These are phyloP conservation scores for Trametes maxima DNA, from an alignment of 768 basidiomycete genomes.

Conservation along the genomic window DNA sequence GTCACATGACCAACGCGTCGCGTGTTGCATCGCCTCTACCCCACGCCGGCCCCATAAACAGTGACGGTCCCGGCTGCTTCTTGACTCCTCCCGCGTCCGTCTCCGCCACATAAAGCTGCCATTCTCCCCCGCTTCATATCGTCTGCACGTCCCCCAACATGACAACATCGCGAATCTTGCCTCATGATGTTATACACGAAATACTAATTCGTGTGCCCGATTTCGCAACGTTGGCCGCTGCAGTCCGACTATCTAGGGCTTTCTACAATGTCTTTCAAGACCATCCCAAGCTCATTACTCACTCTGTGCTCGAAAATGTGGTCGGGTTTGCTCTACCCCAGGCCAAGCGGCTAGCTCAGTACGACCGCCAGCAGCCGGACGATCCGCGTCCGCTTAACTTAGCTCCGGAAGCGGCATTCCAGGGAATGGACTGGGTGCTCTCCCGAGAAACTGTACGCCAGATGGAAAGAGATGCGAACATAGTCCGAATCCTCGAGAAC, in stretches of 20 bases:
- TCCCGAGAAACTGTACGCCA: constrained; percentile 7
- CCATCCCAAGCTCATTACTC: constrained; percentile 27
- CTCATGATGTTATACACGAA: constrained; percentile 28
- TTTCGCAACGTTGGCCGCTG: constrained; percentile 26
- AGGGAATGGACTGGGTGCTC: constrained; percentile 22
- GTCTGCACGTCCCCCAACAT: neutral
- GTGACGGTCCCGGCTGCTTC: neutral
- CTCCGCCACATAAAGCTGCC: neutral
- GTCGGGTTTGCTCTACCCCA: constrained; percentile 28
- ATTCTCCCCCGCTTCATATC: neutral
- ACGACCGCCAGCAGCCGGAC: constrained; percentile 11
- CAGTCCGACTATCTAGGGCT: constrained; percentile 24
- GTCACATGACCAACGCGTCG: constrained; percentile 13
- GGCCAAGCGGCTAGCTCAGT: constrained; percentile 22
- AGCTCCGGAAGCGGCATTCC: constrained; percentile 13
- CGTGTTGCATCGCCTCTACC: neutral
- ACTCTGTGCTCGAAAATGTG: constrained; percentile 28
- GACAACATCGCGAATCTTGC: neutral
- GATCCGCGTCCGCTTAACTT: neutral
- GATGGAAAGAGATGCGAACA: constrained; percentile 31
- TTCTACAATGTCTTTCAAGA: constrained; percentile 27
- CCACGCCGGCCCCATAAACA: neutral
- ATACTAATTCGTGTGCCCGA: constrained; percentile 28
- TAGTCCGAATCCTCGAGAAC: constrained; percentile 37
- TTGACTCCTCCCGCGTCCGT: neutral